Conservation (phyloP, 495 filamentous ascomycete genomes). For the Diplogelasinospora grovesii region DNA sequence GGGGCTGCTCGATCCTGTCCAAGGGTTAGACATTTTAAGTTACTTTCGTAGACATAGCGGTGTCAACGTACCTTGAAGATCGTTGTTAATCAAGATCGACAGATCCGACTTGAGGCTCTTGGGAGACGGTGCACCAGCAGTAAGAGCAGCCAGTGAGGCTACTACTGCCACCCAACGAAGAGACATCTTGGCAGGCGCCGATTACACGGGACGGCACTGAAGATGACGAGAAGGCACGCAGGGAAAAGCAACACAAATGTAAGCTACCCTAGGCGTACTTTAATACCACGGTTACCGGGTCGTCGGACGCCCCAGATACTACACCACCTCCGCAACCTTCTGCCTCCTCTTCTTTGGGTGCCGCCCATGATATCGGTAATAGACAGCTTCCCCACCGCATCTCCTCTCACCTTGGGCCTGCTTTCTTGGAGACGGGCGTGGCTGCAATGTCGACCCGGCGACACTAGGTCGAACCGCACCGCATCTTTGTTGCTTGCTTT, state of each 20-base stretch:
- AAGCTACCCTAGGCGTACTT: too few relatives aligned
- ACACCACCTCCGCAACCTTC: too few relatives aligned
- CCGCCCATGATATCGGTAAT: too few relatives aligned
- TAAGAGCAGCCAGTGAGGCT: slow-evolving; percentile 12
- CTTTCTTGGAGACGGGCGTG: too few relatives aligned
- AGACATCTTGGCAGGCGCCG: slow-evolving; percentile 14
- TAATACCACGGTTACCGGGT: too few relatives aligned
- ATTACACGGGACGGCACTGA: too few relatives aligned
- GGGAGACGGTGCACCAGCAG: slow-evolving; percentile 25
- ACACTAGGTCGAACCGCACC: background rate
- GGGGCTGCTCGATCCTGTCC: slow-evolving; percentile 29
- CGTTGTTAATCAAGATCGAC: slow-evolving; percentile 33
- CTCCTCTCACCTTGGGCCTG: too few relatives aligned
- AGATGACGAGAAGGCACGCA: background rate
- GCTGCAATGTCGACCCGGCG: too few relatives aligned
- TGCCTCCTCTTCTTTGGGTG: too few relatives aligned
- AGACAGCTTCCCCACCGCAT: too few relatives aligned
- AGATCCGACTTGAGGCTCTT: slow-evolving; percentile 30
- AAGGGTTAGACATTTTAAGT: slow-evolving; percentile 2
- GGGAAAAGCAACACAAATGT: too few relatives aligned
- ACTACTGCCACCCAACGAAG: background rate
- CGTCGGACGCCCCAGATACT: too few relatives aligned
- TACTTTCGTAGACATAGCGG: background rate
- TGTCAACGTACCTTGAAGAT: slow-evolving; percentile 31
- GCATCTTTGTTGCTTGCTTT: background rate